Evolutionary conservation across 164 flowering plant species (phyloP), one percentile per base, ranked within the genome.

Genomic region (Brasenia schreberi): DNA sequence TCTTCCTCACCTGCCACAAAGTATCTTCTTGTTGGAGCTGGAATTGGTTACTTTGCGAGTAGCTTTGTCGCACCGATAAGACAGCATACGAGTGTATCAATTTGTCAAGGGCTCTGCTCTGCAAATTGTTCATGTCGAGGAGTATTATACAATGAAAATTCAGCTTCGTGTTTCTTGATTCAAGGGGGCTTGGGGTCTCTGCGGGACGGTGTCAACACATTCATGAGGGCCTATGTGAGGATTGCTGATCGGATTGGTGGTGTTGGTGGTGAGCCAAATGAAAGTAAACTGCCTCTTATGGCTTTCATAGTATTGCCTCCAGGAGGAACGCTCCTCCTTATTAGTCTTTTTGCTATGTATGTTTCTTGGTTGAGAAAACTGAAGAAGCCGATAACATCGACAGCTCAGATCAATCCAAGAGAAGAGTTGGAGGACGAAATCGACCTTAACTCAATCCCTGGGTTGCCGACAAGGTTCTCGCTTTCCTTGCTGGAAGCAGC

Each of bases 101-200:
- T 16, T 16, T 92, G 98, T 77, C 72, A 84, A 72, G 72, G 71
- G 75, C 70, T 79, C 17, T 92, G 98, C 71, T 75, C 88, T 5
- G 66, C 18, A 44, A 78, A 86, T 65, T 92, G 98, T 71, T 74
- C 88, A 63, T 92, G 98, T 72, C 78, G 84, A 69, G 98, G 96
- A 3, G 42, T 87, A 42, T 88, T 85, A 80, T 80, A 77, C 73
- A 73, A 67, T 7, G 81, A 84, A 63, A 76, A 92, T 18, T 75
- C 96, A 43, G 81, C 80, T 74, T 79, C 85, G 64, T 90, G 98
- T 80, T 82, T 78, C 72, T 17, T 70, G 27, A 65, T 92, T 65
- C 69, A 74, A 60, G 65, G 81, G 43, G 73, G 68, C 18, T 43
- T 92, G 64, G 98, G 96, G 16, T 92, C 98, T 18, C 10, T 92